Evolutionary conservation across 2,329 filamentous ascomycete genomes (phyloP).

Genomic region (Pezicula carpinea): DNA sequence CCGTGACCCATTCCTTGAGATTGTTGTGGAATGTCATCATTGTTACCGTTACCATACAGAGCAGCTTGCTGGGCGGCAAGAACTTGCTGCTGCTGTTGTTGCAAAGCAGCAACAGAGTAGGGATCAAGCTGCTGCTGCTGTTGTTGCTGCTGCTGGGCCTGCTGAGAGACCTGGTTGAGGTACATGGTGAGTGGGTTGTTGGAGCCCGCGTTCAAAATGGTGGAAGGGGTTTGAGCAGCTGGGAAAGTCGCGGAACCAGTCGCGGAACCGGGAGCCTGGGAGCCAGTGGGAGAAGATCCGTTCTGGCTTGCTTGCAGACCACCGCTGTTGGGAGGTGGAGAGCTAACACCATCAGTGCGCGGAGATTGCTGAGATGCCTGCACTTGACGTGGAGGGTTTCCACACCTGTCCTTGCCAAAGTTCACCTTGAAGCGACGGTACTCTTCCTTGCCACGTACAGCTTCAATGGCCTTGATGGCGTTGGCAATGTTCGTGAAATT

Average conservation of each 20-base stretch:
- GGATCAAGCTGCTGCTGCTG: conserved; percentile 37
- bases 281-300: conserved; percentile 28
- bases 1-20: conserved; percentile 57
- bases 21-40: conserved; percentile 55
- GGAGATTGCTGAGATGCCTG: conserved; percentile 62
- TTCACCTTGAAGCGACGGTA: conserved; percentile 99
- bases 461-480: conserved; percentile 98
- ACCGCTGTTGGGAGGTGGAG: conserved; percentile 42
- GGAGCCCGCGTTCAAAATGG: conserved; percentile 70
- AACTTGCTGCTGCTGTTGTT: conserved; percentile 66
- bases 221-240: conserved; percentile 59
- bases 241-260: conserved; percentile 43
- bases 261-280: conserved; percentile 45
- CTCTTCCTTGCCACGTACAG: conserved; percentile 88
- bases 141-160: conserved; percentile 65
- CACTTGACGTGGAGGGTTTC: conserved; percentile 89
- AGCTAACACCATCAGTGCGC: conserved; percentile 53
- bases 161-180: conserved; percentile 74
- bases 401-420: conserved; percentile 97
- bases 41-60: conserved; percentile 65
- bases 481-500: conserved; percentile 99
- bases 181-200: conserved; percentile 94
- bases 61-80: conserved; percentile 74
- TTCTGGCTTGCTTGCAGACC: conserved; percentile 27
- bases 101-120: conserved; percentile 34